Percentiles rank a stretch among this genome's conserved stretches.
Evolutionary conservation across 352 stramenopile genomes (phyloP).

Genomic region (Phytopythium cucurbitacearum): DNA sequence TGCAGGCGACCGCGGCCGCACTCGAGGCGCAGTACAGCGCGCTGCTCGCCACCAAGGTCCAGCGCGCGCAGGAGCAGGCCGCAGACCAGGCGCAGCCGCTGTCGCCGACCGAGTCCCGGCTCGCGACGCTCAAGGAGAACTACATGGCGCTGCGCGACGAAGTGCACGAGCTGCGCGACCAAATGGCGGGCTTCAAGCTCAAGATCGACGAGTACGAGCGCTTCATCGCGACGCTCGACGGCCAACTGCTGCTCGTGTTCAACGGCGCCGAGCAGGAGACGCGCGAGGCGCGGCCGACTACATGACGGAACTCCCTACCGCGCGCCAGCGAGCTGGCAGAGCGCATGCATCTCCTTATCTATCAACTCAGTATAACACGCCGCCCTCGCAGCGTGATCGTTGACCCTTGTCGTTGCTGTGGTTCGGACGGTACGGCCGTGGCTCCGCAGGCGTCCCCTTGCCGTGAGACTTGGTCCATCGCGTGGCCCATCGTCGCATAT

Average conservation of each 20-base stretch:
- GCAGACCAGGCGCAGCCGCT: not conserved
- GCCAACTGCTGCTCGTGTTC: constrained; percentile 25
- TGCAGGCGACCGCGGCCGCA: constrained; percentile 28
- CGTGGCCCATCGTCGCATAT: too few species aligned
- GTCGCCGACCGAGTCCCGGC: constrained; percentile 21
- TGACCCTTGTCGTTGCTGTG: too few species aligned
- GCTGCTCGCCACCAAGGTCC: constrained; percentile 23
- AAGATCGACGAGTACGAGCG: constrained; percentile 45
- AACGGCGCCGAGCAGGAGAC: constrained; percentile 2
- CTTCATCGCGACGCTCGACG: constrained; percentile 44
- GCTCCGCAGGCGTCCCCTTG: too few species aligned
- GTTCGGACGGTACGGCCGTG: too few species aligned
- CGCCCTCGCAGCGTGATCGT: too few species aligned
- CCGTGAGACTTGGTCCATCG: too few species aligned
- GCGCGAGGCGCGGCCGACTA: constrained; percentile 1
- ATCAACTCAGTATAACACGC: too few species aligned
- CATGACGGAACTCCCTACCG: not conserved
- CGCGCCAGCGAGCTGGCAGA: too few species aligned
- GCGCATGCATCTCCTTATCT: too few species aligned
- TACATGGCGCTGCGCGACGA: constrained; percentile 33
- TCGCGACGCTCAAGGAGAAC: constrained; percentile 31
- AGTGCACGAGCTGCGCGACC: constrained; percentile 36
- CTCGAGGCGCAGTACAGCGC: constrained; percentile 39
- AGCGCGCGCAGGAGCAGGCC: constrained; percentile 10
- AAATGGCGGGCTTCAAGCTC: constrained; percentile 35